phyloP scores from a whole-genome alignment of 2,329 filamentous ascomycete species.

The Aspergillus sp. region DNA sequence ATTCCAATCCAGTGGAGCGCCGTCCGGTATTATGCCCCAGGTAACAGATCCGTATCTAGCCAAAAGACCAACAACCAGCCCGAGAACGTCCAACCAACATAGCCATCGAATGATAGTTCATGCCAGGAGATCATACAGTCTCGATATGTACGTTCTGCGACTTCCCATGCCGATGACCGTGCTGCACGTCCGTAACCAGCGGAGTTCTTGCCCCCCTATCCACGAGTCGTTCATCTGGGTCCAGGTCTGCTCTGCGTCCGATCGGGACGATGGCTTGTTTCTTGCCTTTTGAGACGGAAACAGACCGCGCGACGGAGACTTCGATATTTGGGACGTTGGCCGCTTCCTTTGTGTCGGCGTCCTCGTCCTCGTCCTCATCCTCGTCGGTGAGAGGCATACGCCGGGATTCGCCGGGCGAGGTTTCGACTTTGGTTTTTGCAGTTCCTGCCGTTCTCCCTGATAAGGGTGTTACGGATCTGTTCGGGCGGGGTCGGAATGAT shows the following conservation, averaged over 20 bases:
- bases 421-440: not conserved
- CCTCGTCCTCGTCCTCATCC: constrained; percentile 5
- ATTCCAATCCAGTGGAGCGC: no score
- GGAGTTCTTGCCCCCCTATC: constrained; percentile 19
- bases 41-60: no score
- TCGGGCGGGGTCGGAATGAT: no score
- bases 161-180: constrained; percentile 21
- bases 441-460: no score
- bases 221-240: constrained; percentile 20
- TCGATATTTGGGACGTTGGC: constrained; percentile 16
- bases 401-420: constrained; percentile 2
- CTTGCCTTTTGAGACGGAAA: constrained; percentile 27
- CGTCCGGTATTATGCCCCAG: no score
- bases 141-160: constrained; percentile 27
- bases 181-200: constrained; percentile 18
- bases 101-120: no score
- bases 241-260: constrained; percentile 14
- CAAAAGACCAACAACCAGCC: no score
- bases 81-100: no score
- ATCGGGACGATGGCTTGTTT: constrained; percentile 31
- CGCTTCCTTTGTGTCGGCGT: constrained; percentile 4
- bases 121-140: no score
- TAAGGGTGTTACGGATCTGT: no score
- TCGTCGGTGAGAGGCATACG: constrained; percentile 11
- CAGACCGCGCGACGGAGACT: constrained; percentile 30